Percentiles rank a stretch among this genome's conserved stretches.
Conservation (phyloP, 495 filamentous ascomycete genomes). For the Haplographium delicatum region DNA sequence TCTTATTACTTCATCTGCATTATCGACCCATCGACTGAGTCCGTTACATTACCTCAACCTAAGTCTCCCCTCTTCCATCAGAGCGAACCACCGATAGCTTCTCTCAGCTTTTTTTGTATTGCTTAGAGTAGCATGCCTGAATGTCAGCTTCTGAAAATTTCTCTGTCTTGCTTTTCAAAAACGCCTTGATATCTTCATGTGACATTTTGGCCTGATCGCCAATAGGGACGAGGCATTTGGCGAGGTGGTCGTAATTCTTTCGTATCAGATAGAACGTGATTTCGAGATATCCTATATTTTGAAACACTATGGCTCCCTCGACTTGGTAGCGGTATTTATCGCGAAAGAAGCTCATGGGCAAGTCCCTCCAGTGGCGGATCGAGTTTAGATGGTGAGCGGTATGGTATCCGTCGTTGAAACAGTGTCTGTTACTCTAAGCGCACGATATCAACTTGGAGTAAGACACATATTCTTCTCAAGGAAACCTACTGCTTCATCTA, state of each 20-base stretch:
- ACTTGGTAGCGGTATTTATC: conserved; percentile 53
- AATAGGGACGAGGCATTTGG: conserved; percentile 61
- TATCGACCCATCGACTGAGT: no score
- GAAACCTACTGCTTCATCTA: conserved; percentile 61
- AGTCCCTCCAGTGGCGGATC: conserved; percentile 67
- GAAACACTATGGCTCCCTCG: conserved; percentile 62
- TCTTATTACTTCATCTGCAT: no score
- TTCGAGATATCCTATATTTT: conserved; percentile 66
- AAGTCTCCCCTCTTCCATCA: no score
- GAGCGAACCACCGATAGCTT: no score
- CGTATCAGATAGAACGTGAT: conserved; percentile 55
- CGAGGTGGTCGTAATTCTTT: conserved; percentile 60
- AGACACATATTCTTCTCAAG: no score
- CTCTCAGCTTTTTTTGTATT: no score
- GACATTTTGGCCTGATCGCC: conserved; percentile 61
- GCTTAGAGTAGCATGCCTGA: no score
- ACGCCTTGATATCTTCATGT: conserved; percentile 50
- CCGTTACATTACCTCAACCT: no score
- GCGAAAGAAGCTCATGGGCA: conserved; percentile 60
- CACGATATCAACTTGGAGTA: not conserved
- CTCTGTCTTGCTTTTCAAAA: conserved; percentile 58
- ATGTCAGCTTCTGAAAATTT: conserved; percentile 56
- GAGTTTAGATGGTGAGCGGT: conserved; percentile 74
- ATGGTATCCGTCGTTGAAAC: conserved; percentile 75
- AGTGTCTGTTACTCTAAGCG: conserved; percentile 61